A percentile compares a stretch with the other conserved stretches of the same genome.
Evolutionary conservation across 177 flowering plant species (phyloP).

Genomic region (Vitis hybrid): DNA sequence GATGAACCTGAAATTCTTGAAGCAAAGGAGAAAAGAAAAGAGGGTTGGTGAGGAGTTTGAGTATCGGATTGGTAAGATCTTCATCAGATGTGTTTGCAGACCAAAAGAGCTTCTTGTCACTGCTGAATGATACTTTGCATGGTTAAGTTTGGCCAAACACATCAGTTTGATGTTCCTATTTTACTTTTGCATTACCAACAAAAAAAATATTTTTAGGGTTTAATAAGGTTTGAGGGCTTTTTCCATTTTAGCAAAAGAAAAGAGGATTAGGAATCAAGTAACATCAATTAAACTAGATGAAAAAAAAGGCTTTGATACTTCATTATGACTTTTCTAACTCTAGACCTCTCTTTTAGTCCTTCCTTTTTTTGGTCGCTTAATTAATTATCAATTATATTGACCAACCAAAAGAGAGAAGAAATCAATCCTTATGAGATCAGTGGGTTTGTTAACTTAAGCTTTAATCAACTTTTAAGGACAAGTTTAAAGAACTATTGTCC

Average conservation of each 20-base stretch:
- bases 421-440: background rate
- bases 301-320: too few species aligned
- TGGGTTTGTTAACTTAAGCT: constrained; percentile 11
- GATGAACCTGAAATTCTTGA: background rate
- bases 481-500: constrained; percentile 13
- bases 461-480: constrained; percentile 24
- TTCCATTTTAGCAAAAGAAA: background rate
- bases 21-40: too few species aligned
- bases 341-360: background rate
- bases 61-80: too few species aligned
- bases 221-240: too few species aligned
- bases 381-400: constrained; percentile 8
- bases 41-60: too few species aligned
- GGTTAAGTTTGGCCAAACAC: too few species aligned
- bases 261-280: background rate
- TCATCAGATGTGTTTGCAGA: too few species aligned
- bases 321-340: background rate
- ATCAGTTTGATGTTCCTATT: too few species aligned
- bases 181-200: too few species aligned
- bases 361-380: background rate
- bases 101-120: too few species aligned
- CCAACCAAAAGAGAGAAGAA: constrained; percentile 2
- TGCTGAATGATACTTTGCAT: too few species aligned
- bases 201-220: background rate
- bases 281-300: too few species aligned